These are phyloP conservation scores for Mycena indigotica DNA, from an alignment of 768 basidiomycete species.

Conservation along the genomic window DNA sequence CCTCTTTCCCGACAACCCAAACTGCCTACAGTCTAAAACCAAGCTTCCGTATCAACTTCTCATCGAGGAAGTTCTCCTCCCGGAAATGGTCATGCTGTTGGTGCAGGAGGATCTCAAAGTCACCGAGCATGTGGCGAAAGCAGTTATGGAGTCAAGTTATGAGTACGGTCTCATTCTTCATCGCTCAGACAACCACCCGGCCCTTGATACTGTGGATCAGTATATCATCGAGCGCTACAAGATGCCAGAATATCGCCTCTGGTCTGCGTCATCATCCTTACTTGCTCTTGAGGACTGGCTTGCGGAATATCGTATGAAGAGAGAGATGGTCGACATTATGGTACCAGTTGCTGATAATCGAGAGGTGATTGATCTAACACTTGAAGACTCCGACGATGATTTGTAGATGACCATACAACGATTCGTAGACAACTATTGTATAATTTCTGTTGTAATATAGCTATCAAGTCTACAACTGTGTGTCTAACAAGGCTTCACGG, in stretches of 20 bases:
- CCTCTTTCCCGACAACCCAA: slow-evolving; percentile 5
- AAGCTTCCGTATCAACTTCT: neutral
- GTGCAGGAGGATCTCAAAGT: neutral
- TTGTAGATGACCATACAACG: too few relatives aligned
- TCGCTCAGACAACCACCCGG: neutral
- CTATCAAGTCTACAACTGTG: too few relatives aligned
- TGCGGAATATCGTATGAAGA: neutral
- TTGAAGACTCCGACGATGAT: slow-evolving; percentile 3
- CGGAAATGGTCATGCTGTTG: neutral
- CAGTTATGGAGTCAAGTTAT: neutral
- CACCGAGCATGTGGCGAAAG: neutral
- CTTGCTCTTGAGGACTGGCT: neutral
- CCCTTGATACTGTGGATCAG: neutral
- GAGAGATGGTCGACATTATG: neutral
- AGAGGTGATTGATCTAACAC: slow-evolving; percentile 11
- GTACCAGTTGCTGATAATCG: neutral
- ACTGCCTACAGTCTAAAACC: neutral
- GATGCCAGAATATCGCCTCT: neutral
- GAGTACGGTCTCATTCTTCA: neutral
- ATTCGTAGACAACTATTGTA: too few relatives aligned
- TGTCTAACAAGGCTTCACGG: too few relatives aligned
- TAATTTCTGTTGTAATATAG: too few relatives aligned
- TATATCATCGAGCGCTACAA: neutral
- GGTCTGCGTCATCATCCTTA: neutral
- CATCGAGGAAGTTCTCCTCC: neutral